These are phyloP conservation scores for Globisporangium nagaii DNA, from an alignment of 352 stramenopile genomes.

Conservation along the genomic window DNA sequence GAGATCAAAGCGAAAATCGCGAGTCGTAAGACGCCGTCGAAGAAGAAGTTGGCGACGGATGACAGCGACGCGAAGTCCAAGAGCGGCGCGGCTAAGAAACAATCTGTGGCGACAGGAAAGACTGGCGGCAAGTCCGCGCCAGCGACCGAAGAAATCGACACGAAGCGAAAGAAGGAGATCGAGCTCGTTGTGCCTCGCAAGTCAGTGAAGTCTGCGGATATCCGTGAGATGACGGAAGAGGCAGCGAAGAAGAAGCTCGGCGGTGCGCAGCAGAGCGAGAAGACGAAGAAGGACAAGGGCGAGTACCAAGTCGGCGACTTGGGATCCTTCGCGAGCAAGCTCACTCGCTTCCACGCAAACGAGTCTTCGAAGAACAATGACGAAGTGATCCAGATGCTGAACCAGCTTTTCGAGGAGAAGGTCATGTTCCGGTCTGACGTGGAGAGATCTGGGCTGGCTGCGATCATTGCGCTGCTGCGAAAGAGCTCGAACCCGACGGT, in stretches of 20 bases:
- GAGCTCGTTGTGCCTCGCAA: slow-evolving; percentile 73
- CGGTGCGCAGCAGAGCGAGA: slow-evolving; percentile 22
- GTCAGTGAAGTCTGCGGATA: slow-evolving; percentile 70
- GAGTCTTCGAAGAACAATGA: slow-evolving; percentile 78
- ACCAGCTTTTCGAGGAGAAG: slow-evolving; percentile 64
- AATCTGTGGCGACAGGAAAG: slow-evolving; percentile 23
- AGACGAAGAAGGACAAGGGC: slow-evolving; percentile 54
- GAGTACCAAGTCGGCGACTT: slow-evolving; percentile 67
- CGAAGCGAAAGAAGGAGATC: slow-evolving; percentile 78
- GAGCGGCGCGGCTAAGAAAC: slow-evolving; percentile 29
- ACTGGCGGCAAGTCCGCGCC: slow-evolving; percentile 19
- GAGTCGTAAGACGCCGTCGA: slow-evolving; percentile 55
- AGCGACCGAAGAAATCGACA: slow-evolving; percentile 46
- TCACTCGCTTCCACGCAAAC: slow-evolving; percentile 49
- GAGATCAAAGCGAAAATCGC: slow-evolving; percentile 76
- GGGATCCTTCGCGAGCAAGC: slow-evolving; percentile 45
- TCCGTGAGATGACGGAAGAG: slow-evolving; percentile 68
- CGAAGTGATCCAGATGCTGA: slow-evolving; percentile 68
- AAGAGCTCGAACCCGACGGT: slow-evolving; percentile 72
- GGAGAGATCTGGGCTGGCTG: slow-evolving; percentile 59
- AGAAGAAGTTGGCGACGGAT: slow-evolving; percentile 36
- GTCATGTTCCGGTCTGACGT: slow-evolving; percentile 65
- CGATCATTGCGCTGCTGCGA: slow-evolving; percentile 56
- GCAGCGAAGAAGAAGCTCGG: slow-evolving; percentile 50
- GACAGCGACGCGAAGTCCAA: slow-evolving; percentile 24